Evolutionary conservation across 768 basidiomycete genomes (phyloP).

Genomic region (Mycena polygramma): DNA sequence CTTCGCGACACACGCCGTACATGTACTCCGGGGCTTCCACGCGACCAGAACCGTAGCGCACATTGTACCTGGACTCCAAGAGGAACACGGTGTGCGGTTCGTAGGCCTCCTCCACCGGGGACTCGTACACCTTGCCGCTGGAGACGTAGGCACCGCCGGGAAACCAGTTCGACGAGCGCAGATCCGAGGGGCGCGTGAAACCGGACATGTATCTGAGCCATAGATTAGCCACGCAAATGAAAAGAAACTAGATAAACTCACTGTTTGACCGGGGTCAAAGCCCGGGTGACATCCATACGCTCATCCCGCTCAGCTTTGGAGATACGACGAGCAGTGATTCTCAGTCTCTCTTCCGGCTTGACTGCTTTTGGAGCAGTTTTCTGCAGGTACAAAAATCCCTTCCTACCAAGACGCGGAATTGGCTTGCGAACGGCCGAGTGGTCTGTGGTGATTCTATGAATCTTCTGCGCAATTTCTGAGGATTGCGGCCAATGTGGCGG

Average conservation of each 20-base stretch:
- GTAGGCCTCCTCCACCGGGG: constrained; percentile 52
- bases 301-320: constrained; percentile 59
- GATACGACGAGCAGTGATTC: constrained; percentile 42
- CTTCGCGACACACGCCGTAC: constrained; percentile 51
- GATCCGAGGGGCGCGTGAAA: constrained; percentile 52
- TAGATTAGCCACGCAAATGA: neutral
- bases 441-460: neutral
- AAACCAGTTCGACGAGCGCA: constrained; percentile 54
- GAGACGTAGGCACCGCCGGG: constrained; percentile 48
- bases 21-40: constrained; percentile 46
- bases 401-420: constrained; percentile 5
- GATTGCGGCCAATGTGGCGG: constrained; percentile 29
- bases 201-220: constrained; percentile 53
- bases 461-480: constrained; percentile 4
- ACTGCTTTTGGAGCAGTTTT: constrained; percentile 13
- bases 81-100: constrained; percentile 54
- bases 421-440: neutral
- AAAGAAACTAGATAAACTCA: constrained; percentile 37
- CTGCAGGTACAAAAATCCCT: constrained; percentile 16
- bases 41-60: constrained; percentile 47
- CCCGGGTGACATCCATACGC: constrained; percentile 52
- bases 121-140: constrained; percentile 43
- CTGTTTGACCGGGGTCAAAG: constrained; percentile 53
- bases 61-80: constrained; percentile 50
- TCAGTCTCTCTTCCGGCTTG: constrained; percentile 41